phyloP scores from a whole-genome alignment of 2,329 filamentous ascomycete species.

The Exophiala viscosa region DNA sequence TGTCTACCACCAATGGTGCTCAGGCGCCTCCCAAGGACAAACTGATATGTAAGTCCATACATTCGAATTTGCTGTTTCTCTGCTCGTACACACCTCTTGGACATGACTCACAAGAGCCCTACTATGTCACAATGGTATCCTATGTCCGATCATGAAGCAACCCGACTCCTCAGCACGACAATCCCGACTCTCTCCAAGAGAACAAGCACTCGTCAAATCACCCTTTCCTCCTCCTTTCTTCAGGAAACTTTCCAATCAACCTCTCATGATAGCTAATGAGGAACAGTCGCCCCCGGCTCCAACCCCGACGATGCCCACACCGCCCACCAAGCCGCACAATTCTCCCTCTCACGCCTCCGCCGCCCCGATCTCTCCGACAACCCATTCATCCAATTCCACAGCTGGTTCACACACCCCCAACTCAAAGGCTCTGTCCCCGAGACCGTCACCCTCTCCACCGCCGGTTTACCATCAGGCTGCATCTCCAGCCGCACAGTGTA shows the following conservation, averaged over 20 bases:
- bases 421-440: constrained; percentile 70
- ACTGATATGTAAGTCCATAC: constrained; percentile 33
- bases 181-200: too few species aligned
- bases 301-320: constrained; percentile 2
- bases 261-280: too few species aligned
- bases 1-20: constrained; percentile 1
- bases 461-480: constrained; percentile 74
- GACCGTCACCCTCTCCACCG: constrained; percentile 82
- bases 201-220: too few species aligned
- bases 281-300: constrained; percentile 9
- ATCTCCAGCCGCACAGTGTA: constrained; percentile 86
- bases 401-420: constrained; percentile 78
- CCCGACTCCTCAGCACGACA: background rate
- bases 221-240: too few species aligned
- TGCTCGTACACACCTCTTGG: too few species aligned
- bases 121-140: too few species aligned
- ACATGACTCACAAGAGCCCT: too few species aligned
- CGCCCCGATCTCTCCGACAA: constrained; percentile 57
- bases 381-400: constrained; percentile 80
- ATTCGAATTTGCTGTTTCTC: too few species aligned
- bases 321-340: constrained; percentile 70
- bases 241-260: too few species aligned
- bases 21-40: constrained; percentile 23
- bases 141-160: too few species aligned
- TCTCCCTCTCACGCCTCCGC: constrained; percentile 63